These are phyloP conservation scores for Trichoderma endophyticum DNA, from an alignment of 2,329 filamentous ascomycete species.

Conservation along the genomic window DNA sequence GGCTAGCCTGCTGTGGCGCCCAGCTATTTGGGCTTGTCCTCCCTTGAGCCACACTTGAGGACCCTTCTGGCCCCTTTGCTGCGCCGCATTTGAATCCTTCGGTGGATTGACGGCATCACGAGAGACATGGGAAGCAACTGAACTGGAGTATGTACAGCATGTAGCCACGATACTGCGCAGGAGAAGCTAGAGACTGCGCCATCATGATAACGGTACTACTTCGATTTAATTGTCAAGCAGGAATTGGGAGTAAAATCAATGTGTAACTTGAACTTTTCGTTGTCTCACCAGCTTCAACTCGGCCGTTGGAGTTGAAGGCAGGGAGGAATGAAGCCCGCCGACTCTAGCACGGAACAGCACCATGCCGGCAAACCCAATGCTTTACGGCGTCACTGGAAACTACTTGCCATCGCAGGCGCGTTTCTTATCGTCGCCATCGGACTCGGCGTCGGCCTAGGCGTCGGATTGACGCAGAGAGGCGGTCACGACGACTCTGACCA, in stretches of 20 bases:
- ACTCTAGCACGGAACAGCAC: background rate
- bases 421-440: conserved; percentile 35
- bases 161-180: background rate
- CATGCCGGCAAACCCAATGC: background rate
- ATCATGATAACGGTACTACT: background rate
- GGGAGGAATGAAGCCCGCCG: background rate
- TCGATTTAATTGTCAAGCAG: background rate
- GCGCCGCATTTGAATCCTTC: conserved; percentile 3
- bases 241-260: background rate
- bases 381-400: conserved; percentile 32
- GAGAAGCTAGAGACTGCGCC: background rate
- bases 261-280: background rate
- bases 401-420: conserved; percentile 27
- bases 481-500: conserved; percentile 21
- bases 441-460: conserved; percentile 53
- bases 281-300: background rate
- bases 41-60: conserved; percentile 8
- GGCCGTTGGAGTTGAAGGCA: background rate
- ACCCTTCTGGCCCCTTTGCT: conserved; percentile 9
- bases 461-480: conserved; percentile 46
- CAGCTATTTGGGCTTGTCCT: background rate
- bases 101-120: background rate
- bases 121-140: background rate
- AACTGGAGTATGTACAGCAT: background rate
- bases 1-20: background rate